Conservation (phyloP, 1,139 yeast species). For the Sugiyamaella castrensis region DNA sequence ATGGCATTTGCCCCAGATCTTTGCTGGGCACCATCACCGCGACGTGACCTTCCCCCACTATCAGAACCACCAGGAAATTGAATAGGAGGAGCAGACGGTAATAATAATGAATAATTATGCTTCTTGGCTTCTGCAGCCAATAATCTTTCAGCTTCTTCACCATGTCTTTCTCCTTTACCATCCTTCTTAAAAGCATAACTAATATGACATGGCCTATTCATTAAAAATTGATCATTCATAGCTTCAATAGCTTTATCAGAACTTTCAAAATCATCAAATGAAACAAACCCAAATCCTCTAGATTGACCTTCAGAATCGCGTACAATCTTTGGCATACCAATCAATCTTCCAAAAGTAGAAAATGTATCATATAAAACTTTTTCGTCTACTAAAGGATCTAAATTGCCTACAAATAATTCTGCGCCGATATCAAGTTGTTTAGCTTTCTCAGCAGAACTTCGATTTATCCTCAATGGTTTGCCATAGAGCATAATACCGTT, state of each 20-base stretch:
- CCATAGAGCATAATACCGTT: conserved; percentile 65
- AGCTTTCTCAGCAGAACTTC: conserved; percentile 42
- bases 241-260: conserved; percentile 71
- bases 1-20: conserved; percentile 6
- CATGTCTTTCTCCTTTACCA: conserved; percentile 59
- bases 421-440: conserved; percentile 63
- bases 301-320: conserved; percentile 55
- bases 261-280: conserved; percentile 59
- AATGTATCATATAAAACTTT: conserved; percentile 58
- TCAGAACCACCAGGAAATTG: neutral
- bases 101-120: conserved; percentile 29
- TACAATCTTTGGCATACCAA: conserved; percentile 51
- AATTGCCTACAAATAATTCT: conserved; percentile 65
- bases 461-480: conserved; percentile 58
- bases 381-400: conserved; percentile 69
- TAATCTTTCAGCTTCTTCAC: conserved; percentile 73
- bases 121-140: conserved; percentile 65
- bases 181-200: conserved; percentile 73
- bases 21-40: neutral
- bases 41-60: neutral
- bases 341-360: conserved; percentile 63
- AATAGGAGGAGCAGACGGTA: neutral
- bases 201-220: conserved; percentile 61
- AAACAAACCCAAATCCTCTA: conserved; percentile 62
- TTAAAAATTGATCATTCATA: conserved; percentile 65